These are phyloP conservation scores for Seiridium unicorne DNA, from an alignment of 2,329 filamentous ascomycete genomes.

Conservation along the genomic window DNA sequence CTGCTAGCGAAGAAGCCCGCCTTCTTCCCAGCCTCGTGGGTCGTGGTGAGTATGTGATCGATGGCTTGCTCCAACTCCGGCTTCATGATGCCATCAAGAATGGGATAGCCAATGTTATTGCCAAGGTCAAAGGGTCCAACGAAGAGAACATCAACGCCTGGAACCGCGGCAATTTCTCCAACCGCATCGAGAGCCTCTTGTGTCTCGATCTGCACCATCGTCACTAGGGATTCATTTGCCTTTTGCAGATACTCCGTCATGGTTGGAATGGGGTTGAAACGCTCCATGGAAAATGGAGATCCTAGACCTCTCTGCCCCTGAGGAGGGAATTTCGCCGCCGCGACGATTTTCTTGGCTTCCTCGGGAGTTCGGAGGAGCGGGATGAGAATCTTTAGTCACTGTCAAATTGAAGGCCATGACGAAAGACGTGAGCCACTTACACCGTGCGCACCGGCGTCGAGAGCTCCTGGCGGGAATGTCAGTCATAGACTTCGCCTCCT, in stretches of 20 bases:
- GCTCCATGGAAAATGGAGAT: slow-evolving; percentile 52
- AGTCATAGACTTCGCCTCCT: slow-evolving; percentile 10
- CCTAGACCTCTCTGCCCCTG: slow-evolving; percentile 53
- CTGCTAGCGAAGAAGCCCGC: slow-evolving; percentile 58
- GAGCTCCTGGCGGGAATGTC: slow-evolving; percentile 40
- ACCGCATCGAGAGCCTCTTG: slow-evolving; percentile 58
- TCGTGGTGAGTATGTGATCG: slow-evolving; percentile 54
- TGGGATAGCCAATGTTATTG: slow-evolving; percentile 61
- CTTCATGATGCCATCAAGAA: slow-evolving; percentile 58
- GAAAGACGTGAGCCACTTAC: slow-evolving; percentile 29
- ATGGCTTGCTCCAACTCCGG: slow-evolving; percentile 60
- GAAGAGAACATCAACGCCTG: slow-evolving; percentile 64
- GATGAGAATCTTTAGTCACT: slow-evolving; percentile 40
- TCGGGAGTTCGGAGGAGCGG: slow-evolving; percentile 54
- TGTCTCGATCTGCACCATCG: slow-evolving; percentile 69
- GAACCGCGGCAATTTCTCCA: slow-evolving; percentile 59
- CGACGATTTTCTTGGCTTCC: slow-evolving; percentile 48
- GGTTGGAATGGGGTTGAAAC: slow-evolving; percentile 44
- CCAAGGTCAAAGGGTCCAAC: slow-evolving; percentile 67
- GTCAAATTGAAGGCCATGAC: neutral
- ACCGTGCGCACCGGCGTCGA: slow-evolving; percentile 57
- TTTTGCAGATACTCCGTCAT: slow-evolving; percentile 56
- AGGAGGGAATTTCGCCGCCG: slow-evolving; percentile 55
- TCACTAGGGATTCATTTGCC: slow-evolving; percentile 56
- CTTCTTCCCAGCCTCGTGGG: slow-evolving; percentile 63